Conservation (phyloP, 1,284 basidiomycete species). For the Malassezia equina region DNA sequence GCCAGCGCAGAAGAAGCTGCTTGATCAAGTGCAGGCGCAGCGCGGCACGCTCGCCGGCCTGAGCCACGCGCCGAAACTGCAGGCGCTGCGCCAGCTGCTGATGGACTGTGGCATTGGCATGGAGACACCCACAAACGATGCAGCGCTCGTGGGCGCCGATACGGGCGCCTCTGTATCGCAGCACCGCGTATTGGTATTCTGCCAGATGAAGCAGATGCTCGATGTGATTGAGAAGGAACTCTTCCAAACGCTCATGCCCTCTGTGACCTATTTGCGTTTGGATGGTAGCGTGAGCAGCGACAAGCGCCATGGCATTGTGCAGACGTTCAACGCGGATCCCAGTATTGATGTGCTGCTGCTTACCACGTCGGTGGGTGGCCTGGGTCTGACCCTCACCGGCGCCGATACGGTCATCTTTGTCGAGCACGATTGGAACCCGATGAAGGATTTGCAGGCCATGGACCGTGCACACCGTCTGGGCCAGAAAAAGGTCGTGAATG, state of each 20-base stretch:
- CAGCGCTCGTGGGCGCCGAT: conserved; percentile 50
- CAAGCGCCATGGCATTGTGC: conserved; percentile 58
- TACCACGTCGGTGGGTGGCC: conserved; percentile 91
- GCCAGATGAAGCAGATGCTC: conserved; percentile 98
- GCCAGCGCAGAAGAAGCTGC: conserved; percentile 55
- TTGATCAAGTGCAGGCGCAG: conserved; percentile 54
- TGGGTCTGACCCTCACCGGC: conserved; percentile 90
- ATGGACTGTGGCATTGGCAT: conserved; percentile 82
- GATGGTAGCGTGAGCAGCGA: conserved; percentile 55
- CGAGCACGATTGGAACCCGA: conserved; percentile 99
- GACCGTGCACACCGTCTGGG: conserved; percentile 95
- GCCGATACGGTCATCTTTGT: conserved; percentile 99
- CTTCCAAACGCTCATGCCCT: conserved; percentile 83
- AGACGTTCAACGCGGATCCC: conserved; percentile 95
- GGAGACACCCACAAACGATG: conserved; percentile 56
- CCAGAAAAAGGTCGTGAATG: conserved; percentile 97
- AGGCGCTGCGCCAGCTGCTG: conserved; percentile 53
- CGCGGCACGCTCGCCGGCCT: conserved; percentile 60
- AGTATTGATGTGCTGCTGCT: conserved; percentile 92
- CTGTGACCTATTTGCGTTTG: conserved; percentile 92
- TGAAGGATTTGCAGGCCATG: conserved; percentile 99
- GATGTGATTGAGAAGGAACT: conserved; percentile 92
- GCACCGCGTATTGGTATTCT: conserved; percentile 96
- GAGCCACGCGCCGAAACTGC: conserved; percentile 82
- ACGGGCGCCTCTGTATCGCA: conserved; percentile 59